Evolutionary conservation across 2,329 filamentous ascomycete genomes (phyloP).

Genomic region (Thermochaetoides dissita): DNA sequence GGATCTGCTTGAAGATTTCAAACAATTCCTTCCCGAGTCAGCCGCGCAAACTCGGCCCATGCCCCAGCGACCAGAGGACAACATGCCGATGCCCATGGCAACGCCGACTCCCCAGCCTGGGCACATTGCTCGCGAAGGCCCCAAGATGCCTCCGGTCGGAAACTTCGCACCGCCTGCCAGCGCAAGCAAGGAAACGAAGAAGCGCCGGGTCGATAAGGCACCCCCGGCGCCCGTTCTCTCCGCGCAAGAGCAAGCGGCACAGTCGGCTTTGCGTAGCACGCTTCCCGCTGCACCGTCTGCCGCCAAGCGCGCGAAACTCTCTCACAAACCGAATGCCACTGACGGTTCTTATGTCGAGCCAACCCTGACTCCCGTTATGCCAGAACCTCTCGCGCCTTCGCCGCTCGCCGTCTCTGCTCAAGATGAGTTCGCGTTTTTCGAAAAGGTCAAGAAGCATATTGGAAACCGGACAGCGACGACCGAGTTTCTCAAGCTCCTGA

Average conservation of each 20-base stretch:
- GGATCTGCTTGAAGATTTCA: constrained; percentile 93
- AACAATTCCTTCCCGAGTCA: constrained; percentile 93
- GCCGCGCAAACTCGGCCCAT: constrained; percentile 44
- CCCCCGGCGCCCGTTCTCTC: constrained; percentile 33
- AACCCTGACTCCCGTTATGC: constrained; percentile 74
- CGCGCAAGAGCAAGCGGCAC: constrained; percentile 25
- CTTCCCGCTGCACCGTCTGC: constrained; percentile 20
- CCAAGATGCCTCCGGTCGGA: constrained; percentile 85
- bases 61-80: constrained; percentile 50
- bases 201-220: constrained; percentile 52
- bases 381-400: constrained; percentile 70
- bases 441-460: constrained; percentile 91
- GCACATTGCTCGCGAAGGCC: constrained; percentile 36
- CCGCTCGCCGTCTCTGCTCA: constrained; percentile 58
- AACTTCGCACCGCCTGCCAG: constrained; percentile 79
- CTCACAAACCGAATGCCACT: constrained; percentile 43
- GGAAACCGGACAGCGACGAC: constrained; percentile 84
- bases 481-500: constrained; percentile 94
- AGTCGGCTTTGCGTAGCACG: constrained; percentile 23
- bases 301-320: constrained; percentile 59
- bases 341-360: constrained; percentile 60
- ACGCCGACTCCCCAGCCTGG: constrained; percentile 42
- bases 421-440: constrained; percentile 88
- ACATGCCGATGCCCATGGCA: constrained; percentile 37
- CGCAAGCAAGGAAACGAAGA: constrained; percentile 80